phyloP scores from a whole-genome alignment of 768 basidiomycete species.

The Termitomyces sp. region DNA sequence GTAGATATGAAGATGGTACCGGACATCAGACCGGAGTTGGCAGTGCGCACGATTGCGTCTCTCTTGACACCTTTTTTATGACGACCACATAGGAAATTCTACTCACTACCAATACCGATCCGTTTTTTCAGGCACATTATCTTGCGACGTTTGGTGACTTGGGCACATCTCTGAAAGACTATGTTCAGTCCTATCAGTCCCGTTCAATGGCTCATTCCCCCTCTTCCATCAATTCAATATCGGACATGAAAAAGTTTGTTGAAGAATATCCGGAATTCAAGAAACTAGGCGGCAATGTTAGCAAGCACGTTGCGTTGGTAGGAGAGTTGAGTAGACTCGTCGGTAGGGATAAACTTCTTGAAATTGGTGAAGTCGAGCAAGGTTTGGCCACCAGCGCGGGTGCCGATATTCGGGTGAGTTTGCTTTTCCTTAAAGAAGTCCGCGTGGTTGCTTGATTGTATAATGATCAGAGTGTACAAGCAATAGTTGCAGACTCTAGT shows the following conservation, averaged over 20 bases:
- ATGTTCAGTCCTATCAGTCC: conserved; percentile 90
- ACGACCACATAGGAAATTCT: conserved; percentile 72
- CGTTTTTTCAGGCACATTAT: conserved; percentile 89
- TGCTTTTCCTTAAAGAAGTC: not conserved
- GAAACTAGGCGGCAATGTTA: conserved; percentile 95
- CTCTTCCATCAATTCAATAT: conserved; percentile 85
- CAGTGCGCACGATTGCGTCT: conserved; percentile 39
- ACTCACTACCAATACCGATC: conserved; percentile 83
- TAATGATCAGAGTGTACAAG: conserved; percentile 67
- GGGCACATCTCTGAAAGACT: conserved; percentile 84
- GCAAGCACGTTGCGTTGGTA: conserved; percentile 96
- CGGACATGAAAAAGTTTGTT: conserved; percentile 96
- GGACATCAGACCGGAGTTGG: conserved; percentile 80
- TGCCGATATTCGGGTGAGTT: conserved; percentile 75
- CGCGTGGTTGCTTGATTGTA: not conserved
- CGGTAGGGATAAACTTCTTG: conserved; percentile 77
- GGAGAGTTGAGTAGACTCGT: conserved; percentile 94
- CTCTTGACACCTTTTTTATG: conserved; percentile 4
- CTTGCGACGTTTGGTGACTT: conserved; percentile 96
- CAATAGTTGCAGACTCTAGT: conserved; percentile 58
- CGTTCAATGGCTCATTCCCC: conserved; percentile 73
- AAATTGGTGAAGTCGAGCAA: conserved; percentile 93
- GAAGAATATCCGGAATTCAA: conserved; percentile 98
- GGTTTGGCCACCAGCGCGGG: conserved; percentile 91
- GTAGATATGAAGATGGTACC: conserved; percentile 82